Base-by-base conservation (phyloP, 2,329 filamentous ascomycete species). In the Peltaster fructicola region DNA sequence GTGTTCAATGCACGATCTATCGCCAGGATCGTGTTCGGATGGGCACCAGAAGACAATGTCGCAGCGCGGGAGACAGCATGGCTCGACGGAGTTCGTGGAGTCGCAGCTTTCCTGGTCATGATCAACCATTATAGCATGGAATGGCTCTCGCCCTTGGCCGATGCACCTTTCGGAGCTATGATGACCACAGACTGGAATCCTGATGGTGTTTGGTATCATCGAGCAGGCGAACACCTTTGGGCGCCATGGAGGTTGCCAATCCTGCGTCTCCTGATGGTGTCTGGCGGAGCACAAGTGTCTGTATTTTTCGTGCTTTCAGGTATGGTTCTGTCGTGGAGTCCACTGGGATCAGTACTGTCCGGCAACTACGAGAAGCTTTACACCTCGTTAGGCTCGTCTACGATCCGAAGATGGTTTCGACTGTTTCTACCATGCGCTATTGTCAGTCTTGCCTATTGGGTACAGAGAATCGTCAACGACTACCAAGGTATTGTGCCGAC, bases 81-180 rank as follows among this genome's bases (percentile, higher is more conserved):
- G 31, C 33, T 36, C 14, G 34, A 38, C 19, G 33, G 34, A 9
- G 30, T 38, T n/a, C 33, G 33, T n/a, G 35, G 35, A 11, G 18
- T 38, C 7, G 33, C 32, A 1, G 34, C 33, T 4, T 35, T 36
- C 22, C 23, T 34, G 8, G 31, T 36, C 20, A 30, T 36, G 24
- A 31, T 31, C 16, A 29, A 30, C 12, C 33, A 38, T 20, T 34
- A 30, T 26, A 26, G 29, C 19, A 26, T 34, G 14, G 17, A 24
- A 6, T 21, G 20, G 6, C 20, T 21, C 9, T n/a, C n/a, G n/a
- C n/a, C n/a, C 2, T 25, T 20, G 17, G 16, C 24, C 12, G 21
- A 23, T 13, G 26, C 25, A 14, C 26, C 26, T 7, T 28, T 23
- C 22, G 26, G 26, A 9, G 26, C 26, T n/a, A 28, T 8, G 9